phyloP scores from a whole-genome alignment of 2,329 filamentous ascomycete species.

The Colletotrichum incanum region DNA sequence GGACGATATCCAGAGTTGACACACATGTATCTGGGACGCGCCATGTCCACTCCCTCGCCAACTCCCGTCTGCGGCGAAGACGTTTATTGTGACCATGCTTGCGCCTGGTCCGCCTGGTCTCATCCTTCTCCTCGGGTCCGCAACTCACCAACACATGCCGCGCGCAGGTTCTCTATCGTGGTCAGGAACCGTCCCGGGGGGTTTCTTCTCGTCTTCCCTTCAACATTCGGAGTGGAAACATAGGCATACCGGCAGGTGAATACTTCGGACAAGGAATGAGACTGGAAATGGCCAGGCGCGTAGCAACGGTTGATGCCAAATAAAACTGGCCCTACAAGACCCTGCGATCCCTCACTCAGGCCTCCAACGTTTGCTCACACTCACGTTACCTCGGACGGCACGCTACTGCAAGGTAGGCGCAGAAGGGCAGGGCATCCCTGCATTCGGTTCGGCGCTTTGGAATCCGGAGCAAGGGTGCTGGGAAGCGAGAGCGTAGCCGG shows the following conservation, averaged over 20 bases:
- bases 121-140: neutral
- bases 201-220: neutral
- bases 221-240: neutral
- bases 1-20: neutral
- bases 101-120: slow-evolving; percentile 7
- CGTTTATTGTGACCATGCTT: slow-evolving; percentile 9
- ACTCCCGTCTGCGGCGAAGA: slow-evolving; percentile 21
- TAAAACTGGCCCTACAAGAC: slow-evolving; percentile 29
- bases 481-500: slow-evolving; percentile 30
- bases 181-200: neutral
- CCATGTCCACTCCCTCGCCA: neutral
- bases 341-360: slow-evolving; percentile 21
- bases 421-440: slow-evolving; percentile 22
- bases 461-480: slow-evolving; percentile 29
- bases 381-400: slow-evolving; percentile 4
- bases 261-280: neutral
- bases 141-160: neutral
- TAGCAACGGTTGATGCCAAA: slow-evolving; percentile 8
- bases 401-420: slow-evolving; percentile 25
- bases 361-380: slow-evolving; percentile 8
- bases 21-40: neutral
- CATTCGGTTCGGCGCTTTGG: slow-evolving; percentile 4
- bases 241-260: neutral
- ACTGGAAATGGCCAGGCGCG: neutral
- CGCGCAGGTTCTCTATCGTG: neutral